phyloP scores from a whole-genome alignment of 148 eudicot species.

The Dianthus caryophyllus region DNA sequence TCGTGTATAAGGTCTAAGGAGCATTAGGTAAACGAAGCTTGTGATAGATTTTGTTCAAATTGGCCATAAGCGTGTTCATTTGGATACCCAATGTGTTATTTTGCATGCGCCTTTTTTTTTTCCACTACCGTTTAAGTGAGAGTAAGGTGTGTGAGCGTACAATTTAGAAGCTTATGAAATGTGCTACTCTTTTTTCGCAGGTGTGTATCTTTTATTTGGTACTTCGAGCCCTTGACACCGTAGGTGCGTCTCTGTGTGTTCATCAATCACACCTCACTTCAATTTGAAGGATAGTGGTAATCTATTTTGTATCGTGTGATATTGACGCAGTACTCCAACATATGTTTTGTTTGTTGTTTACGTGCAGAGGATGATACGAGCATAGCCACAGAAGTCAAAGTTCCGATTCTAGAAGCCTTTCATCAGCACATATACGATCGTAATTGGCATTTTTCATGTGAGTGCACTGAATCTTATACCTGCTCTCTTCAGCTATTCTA shows the following conservation, averaged over 20 bases:
- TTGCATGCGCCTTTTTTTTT: neutral
- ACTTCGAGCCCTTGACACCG: constrained; percentile 97
- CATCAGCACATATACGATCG: constrained; percentile 74
- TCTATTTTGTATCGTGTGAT: neutral
- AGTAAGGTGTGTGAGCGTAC: neutral
- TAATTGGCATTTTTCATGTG: constrained; percentile 90
- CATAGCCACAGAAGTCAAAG: constrained; percentile 73
- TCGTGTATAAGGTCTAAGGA: no score
- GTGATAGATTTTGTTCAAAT: no score
- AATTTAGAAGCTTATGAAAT: neutral
- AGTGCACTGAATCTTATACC: constrained; percentile 30
- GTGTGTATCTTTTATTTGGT: constrained; percentile 96
- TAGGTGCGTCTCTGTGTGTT: constrained; percentile 54
- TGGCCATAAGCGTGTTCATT: neutral
- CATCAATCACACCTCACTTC: neutral
- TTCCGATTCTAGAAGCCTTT: constrained; percentile 74
- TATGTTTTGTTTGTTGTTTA: constrained; percentile 5
- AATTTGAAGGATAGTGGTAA: neutral
- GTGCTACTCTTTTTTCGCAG: constrained; percentile 40
- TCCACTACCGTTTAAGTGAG: neutral
- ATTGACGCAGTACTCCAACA: neutral
- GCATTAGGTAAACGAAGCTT: no score
- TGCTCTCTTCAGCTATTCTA: neutral
- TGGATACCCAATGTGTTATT: neutral
- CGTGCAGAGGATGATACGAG: constrained; percentile 94